A percentile compares a stretch with the other conserved stretches of the same genome.
Evolutionary conservation across 2,329 filamentous ascomycete species (phyloP).

Genomic region (Canariomyces notabilis): DNA sequence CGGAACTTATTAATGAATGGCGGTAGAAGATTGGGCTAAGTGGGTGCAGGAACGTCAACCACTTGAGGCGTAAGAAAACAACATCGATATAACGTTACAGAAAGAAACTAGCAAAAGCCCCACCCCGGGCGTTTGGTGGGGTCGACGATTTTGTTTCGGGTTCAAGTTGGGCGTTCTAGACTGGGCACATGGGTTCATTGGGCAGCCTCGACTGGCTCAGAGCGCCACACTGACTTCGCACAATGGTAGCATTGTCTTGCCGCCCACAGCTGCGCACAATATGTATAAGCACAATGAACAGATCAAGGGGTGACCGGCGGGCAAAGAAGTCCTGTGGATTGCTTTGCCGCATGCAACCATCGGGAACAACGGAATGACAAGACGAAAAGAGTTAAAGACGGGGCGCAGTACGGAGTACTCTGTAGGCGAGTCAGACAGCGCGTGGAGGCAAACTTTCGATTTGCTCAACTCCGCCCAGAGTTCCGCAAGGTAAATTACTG

Average conservation of each 20-base stretch:
- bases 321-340: neutral
- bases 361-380: neutral
- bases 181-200: neutral
- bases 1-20: no score
- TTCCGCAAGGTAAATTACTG: no score
- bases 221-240: no score
- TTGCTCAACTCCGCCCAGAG: no score
- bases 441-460: neutral
- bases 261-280: neutral
- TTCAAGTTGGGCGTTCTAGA: neutral
- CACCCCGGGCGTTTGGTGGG: neutral
- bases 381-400: neutral
- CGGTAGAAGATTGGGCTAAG: neutral
- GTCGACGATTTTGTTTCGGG: neutral
- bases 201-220: no score
- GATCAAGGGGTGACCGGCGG: neutral
- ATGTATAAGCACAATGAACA: neutral
- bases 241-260: neutral
- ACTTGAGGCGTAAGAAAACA: neutral
- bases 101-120: no score
- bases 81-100: no score
- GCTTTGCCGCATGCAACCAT: neutral
- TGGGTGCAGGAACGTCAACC: neutral
- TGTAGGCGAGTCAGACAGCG: constrained; percentile 5
- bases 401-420: no score